These are phyloP conservation scores for Phoenix roebelenii DNA, from an alignment of 176 grass and related monocot genomes.

Conservation along the genomic window DNA sequence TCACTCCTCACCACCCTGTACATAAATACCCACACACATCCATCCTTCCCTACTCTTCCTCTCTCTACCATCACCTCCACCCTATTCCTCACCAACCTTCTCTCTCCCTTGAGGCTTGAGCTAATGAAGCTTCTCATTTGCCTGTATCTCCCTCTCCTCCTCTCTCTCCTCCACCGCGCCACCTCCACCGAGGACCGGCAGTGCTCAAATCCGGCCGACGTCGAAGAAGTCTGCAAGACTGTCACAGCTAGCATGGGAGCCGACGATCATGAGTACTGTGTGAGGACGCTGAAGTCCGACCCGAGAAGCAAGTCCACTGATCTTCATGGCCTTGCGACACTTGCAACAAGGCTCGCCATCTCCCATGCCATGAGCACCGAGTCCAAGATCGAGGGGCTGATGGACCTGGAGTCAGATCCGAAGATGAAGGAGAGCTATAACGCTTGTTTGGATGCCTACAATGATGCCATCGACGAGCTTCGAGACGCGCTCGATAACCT, in stretches of 20 bases:
- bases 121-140: conserved; percentile 11
- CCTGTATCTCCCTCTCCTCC: not conserved
- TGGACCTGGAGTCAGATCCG: conserved; percentile 22
- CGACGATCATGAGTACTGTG: conserved; percentile 44
- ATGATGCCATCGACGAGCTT: conserved; percentile 44
- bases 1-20: too few species aligned
- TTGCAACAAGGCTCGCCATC: conserved; percentile 34
- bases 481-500: conserved; percentile 28
- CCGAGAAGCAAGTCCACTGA: not conserved
- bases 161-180: not conserved
- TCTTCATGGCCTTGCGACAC: conserved; percentile 12
- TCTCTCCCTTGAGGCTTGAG: not conserved
- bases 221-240: conserved; percentile 44
- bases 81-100: not conserved
- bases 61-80: too few species aligned
- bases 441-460: conserved; percentile 47
- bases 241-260: conserved; percentile 25
- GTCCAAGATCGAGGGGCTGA: conserved; percentile 25
- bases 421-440: conserved; percentile 18
- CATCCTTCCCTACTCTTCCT: too few species aligned
- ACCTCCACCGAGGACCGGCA: not conserved
- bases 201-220: not conserved
- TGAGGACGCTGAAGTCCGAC: conserved; percentile 25
- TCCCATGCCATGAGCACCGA: conserved; percentile 31
- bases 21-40: too few species aligned